Base-by-base conservation (phyloP, 202 grass and related monocot genomes). In the Panicum virgatum region DNA sequence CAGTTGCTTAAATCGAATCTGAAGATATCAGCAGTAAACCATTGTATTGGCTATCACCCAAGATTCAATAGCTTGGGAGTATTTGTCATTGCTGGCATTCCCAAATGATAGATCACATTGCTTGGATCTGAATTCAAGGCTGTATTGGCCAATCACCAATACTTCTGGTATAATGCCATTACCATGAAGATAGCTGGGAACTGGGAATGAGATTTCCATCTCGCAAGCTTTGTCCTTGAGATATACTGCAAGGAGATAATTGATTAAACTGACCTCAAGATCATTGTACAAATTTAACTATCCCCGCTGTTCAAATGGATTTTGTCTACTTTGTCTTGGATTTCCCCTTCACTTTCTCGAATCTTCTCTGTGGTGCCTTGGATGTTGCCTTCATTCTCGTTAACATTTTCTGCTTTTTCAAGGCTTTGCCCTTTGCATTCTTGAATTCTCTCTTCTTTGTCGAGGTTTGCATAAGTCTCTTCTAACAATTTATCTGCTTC, bases 1-100 rank as follows among this genome's bases (percentile, higher is more conserved):
- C 51, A 32, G 79, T 80, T 80, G 27, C 80, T 82, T 80, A 75
- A 75, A 86, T 56, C 69, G n/a, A 69, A 38, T 58, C 42, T 48
- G 1, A 53, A 70, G 38, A 57, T 22, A 30, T 59, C 12, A 7
- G 22, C 52, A 27, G 50, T 40, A 69, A 58, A 13, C 37, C 23
- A 13, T 75, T 60, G 69, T 30, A 61, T 60, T 40, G 50, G 51
- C 7, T 68, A 40, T 76, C 15, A 69, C 52, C 78, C 9, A 19
- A 75, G 62, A 75, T 67, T 42, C 42, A 62, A n/a, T n/a, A 34
- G 29, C 9, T 62, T 66, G 43, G 60, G 27, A 29, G 66, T 44
- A 74, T 39, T 72, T 82, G 66, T 11, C 57, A 64, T 76, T 77
- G 60, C 40, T 53, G 5, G 73, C 26, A 69, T 66, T 72, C 30